A percentile compares a stretch with the other conserved stretches of the same genome.
phyloP scores from a whole-genome alignment of 805 yeast genomes.

The Jamesozyma gamospora region DNA sequence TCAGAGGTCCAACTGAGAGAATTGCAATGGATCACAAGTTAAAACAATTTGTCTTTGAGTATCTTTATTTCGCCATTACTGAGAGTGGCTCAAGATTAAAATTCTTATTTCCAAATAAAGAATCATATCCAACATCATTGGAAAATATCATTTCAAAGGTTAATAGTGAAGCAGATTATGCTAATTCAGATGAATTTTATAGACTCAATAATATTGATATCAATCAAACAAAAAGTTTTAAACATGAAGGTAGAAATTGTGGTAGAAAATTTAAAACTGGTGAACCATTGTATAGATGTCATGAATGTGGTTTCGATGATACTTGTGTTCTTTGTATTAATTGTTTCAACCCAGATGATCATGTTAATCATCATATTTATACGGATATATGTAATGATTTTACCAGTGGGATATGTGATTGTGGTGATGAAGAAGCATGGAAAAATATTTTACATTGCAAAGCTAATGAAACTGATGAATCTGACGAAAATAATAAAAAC shows the following conservation, averaged over 20 bases:
- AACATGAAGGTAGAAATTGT: slow-evolving; percentile 57
- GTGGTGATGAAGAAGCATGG: slow-evolving; percentile 67
- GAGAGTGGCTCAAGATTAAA: slow-evolving; percentile 32
- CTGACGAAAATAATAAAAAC: slow-evolving; percentile 22
- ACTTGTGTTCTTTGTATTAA: slow-evolving; percentile 68
- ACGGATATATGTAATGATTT: slow-evolving; percentile 39
- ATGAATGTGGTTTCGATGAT: slow-evolving; percentile 66
- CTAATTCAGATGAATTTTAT: slow-evolving; percentile 2
- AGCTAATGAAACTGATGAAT: slow-evolving; percentile 14
- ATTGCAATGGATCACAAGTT: slow-evolving; percentile 21
- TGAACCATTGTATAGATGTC: slow-evolving; percentile 63
- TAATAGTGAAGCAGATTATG: slow-evolving; percentile 4
- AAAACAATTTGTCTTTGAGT: slow-evolving; percentile 18
- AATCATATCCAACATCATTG: slow-evolving; percentile 11
- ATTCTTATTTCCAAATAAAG: slow-evolving; percentile 24
- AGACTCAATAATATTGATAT: slow-evolving; percentile 3
- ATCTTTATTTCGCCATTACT: slow-evolving; percentile 29
- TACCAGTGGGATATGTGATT: slow-evolving; percentile 57
- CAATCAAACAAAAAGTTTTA: slow-evolving; percentile 11
- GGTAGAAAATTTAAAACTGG: slow-evolving; percentile 51
- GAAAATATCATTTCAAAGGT: slow-evolving; percentile 10
- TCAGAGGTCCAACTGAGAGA: slow-evolving; percentile 23
- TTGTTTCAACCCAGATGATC: slow-evolving; percentile 65
- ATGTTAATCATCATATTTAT: slow-evolving; percentile 52
- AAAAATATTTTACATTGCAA: slow-evolving; percentile 41